Evolutionary conservation across 2,329 filamentous ascomycete genomes (phyloP), one percentile per base, ranked within the genome.

Genomic region (Penicillium olsonii): DNA sequence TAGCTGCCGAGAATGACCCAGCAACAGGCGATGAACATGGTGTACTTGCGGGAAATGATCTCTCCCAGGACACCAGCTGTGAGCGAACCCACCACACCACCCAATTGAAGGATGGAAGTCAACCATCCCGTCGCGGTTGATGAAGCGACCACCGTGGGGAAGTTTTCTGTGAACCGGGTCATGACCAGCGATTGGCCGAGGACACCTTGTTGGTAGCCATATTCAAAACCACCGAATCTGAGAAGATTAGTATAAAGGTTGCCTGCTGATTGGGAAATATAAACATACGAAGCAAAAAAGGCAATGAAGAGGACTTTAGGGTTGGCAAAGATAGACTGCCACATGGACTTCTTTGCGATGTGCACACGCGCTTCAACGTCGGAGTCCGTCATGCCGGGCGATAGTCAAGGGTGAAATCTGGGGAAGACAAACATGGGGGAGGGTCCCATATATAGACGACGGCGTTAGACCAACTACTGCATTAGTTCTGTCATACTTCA

Each of bases 71-170:
- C 77, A 40, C 74, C 74, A 24, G 72, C 68, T 27, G 70, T 67
- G 9, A 77, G 48, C 2, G 73, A 72, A 26, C 73, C 69, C 4
- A 71, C 50, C 12, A 78, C 65, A 26, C 77, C 78, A 29, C 78
- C 78, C 8, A 80, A 61, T 54, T 80, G 75, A 15, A 81, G 72
- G 68, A 80, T 76, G 3, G 78, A 78, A 14, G 78, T 80, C 59
- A 80, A 62, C 68, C 70, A 72, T 5, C 69, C 69, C 4, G 66
- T 69, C 26, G 68, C 65, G 18, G 61, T 64, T 6, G 74, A 72
- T 1, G 68, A 71, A 10, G 70, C 65, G 1, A 75, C 72, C 4
- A 78, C 74, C 12, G 70, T 66, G 17, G 74, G 69, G 54, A 79
- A 79, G 5, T 69, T 69, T 3, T 69, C 67, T 4, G 72, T 69